Conservation (phyloP, 169 alveolate species). For the Cyclospora cayetanensis region DNA sequence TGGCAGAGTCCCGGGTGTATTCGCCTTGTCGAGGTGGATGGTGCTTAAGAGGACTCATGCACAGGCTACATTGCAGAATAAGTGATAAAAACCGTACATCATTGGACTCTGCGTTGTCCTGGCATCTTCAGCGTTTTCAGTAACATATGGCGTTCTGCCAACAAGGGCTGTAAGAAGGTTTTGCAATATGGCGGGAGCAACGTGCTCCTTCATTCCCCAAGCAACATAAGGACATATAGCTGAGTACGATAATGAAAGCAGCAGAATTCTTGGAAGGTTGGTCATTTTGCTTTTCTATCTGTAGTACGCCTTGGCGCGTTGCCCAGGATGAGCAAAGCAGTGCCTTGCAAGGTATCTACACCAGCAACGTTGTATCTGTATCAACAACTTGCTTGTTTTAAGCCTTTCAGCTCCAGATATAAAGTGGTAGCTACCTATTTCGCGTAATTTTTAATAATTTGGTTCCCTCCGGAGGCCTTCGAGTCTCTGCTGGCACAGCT, state of each 20-base stretch:
- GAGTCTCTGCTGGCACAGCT: too few species aligned
- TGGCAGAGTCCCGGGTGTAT: background rate
- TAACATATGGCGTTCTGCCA: background rate
- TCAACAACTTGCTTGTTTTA: too few species aligned
- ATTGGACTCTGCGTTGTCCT: slow-evolving; percentile 8
- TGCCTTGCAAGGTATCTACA: too few species aligned
- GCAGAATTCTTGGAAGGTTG: too few species aligned
- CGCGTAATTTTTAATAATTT: too few species aligned
- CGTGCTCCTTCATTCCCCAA: background rate
- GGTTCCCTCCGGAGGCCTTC: too few species aligned
- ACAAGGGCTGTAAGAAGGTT: background rate
- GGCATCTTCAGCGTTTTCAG: slow-evolving; percentile 38
- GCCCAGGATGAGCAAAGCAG: too few species aligned
- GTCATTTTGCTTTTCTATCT: too few species aligned
- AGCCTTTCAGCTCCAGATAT: too few species aligned
- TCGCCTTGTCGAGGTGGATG: slow-evolving; percentile 8
- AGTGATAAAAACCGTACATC: background rate
- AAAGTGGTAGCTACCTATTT: too few species aligned
- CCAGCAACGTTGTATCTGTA: too few species aligned
- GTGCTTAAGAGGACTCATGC: background rate
- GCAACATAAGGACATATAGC: background rate
- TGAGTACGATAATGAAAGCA: background rate
- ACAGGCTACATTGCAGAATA: background rate
- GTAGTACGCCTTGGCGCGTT: too few species aligned
- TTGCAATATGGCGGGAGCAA: background rate